These are phyloP conservation scores for Candida peoriensis DNA, from an alignment of 805 yeast genomes.

Conservation along the genomic window DNA sequence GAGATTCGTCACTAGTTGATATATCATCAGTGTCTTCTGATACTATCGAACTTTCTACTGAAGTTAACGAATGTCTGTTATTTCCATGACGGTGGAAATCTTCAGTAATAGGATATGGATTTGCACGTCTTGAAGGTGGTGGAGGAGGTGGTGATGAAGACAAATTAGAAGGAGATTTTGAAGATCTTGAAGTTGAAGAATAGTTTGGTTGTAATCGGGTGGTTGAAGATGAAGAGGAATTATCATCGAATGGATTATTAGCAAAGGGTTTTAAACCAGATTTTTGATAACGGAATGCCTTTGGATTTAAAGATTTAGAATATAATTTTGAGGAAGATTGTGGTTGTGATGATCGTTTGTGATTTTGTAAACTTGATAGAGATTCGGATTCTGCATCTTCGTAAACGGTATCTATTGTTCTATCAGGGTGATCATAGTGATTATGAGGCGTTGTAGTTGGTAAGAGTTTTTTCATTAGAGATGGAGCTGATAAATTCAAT, in stretches of 20 bases:
- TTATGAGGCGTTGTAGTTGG: neutral
- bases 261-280: conserved; percentile 12
- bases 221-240: no score
- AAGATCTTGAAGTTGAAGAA: neutral
- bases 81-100: conserved; percentile 17
- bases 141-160: conserved; percentile 17
- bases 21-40: conserved; percentile 21
- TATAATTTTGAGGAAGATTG: conserved; percentile 5
- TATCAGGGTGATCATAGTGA: no score
- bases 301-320: neutral
- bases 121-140: conserved; percentile 18
- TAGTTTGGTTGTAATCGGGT: no score
- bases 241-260: conserved; percentile 21
- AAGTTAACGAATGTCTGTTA: conserved; percentile 17
- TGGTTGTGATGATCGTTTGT: conserved; percentile 4
- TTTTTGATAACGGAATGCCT: conserved; percentile 12
- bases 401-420: conserved; percentile 24
- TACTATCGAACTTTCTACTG: conserved; percentile 20
- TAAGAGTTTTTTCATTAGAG: conserved; percentile 4
- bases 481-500: conserved; percentile 6
- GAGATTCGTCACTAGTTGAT: conserved; percentile 20
- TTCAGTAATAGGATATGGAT: conserved; percentile 2
- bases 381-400: conserved; percentile 20
- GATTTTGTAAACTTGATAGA: neutral
- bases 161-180: neutral